Percentiles rank a stretch among this genome's conserved stretches.
Evolutionary conservation across 2,329 filamentous ascomycete species (phyloP).

Genomic region (Thelonectria blattea): DNA sequence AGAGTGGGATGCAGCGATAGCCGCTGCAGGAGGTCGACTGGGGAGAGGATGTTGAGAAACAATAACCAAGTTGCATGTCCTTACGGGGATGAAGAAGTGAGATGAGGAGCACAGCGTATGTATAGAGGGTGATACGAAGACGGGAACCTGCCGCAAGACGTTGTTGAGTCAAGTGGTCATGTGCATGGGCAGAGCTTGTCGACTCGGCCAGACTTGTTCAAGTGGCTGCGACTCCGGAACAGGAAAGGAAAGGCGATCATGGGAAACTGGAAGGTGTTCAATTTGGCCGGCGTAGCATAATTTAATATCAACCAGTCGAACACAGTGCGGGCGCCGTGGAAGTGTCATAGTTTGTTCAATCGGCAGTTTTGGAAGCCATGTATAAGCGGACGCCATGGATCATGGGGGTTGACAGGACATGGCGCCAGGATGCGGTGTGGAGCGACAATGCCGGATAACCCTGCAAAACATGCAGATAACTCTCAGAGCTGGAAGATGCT

Average conservation of each 20-base stretch:
- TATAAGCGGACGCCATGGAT: conserved; percentile 19
- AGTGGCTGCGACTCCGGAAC: conserved; percentile 19
- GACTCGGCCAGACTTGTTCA: conserved; percentile 26
- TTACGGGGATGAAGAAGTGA: conserved; percentile 1
- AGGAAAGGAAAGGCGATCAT: conserved; percentile 25
- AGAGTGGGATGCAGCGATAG: conserved; percentile 18
- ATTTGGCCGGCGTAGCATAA: conserved; percentile 17
- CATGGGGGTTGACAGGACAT: conserved; percentile 11
- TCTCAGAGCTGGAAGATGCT: conserved; percentile 8
- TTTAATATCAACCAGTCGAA: conserved; percentile 25
- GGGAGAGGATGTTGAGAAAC: conserved; percentile 10
- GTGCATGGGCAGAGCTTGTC: conserved; percentile 21
- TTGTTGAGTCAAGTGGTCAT: conserved; percentile 3
- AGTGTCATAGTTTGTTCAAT: conserved; percentile 11
- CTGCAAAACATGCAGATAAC: conserved; percentile 17
- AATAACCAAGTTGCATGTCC: conserved; percentile 29
- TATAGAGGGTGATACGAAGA: not conserved
- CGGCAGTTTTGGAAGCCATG: conserved; percentile 15
- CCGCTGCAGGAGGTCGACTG: conserved; percentile 15
- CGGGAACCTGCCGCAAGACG: conserved; percentile 29
- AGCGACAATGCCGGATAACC: conserved; percentile 13
- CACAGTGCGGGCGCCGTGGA: conserved; percentile 23
- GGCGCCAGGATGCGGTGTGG: conserved; percentile 17
- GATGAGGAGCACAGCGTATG: conserved; percentile 9
- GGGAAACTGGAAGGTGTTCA: conserved; percentile 4